Evolutionary conservation across 2,329 filamentous ascomycete genomes (phyloP).

Genomic region (Calonectria naviculata): DNA sequence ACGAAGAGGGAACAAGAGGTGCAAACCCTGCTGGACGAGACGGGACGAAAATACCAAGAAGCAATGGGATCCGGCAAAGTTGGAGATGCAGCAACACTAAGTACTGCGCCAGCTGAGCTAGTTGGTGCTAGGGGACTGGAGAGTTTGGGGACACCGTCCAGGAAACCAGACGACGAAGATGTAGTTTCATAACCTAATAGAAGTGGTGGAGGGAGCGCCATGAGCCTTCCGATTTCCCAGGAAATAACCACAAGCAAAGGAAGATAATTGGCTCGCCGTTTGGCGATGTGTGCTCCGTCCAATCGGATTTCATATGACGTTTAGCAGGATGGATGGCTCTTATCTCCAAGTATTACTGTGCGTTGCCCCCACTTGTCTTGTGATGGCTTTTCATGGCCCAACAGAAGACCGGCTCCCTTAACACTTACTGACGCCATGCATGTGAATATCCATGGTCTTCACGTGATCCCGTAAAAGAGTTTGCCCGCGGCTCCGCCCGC

Average conservation of each 20-base stretch:
- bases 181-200: slow-evolving; percentile 8
- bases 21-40: slow-evolving; percentile 82
- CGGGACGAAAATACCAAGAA: slow-evolving; percentile 72
- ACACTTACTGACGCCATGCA: no score
- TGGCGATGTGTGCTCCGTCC: not conserved
- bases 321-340: not conserved
- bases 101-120: slow-evolving; percentile 34
- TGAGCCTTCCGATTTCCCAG: not conserved
- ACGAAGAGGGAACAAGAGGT: slow-evolving; percentile 79
- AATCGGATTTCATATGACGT: not conserved
- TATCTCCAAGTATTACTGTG: no score
- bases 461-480: no score
- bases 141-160: slow-evolving; percentile 45
- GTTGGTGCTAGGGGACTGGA: slow-evolving; percentile 49
- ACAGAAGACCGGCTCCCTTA: no score
- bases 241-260: not conserved
- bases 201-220: not conserved
- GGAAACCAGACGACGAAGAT: slow-evolving; percentile 37
- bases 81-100: slow-evolving; percentile 23
- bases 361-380: no score
- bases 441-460: no score
- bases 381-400: no score
- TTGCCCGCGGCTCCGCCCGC: no score
- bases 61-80: slow-evolving; percentile 49
- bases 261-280: not conserved